Conservation (phyloP, 768 basidiomycete species). For the Trametes meyenii region DNA sequence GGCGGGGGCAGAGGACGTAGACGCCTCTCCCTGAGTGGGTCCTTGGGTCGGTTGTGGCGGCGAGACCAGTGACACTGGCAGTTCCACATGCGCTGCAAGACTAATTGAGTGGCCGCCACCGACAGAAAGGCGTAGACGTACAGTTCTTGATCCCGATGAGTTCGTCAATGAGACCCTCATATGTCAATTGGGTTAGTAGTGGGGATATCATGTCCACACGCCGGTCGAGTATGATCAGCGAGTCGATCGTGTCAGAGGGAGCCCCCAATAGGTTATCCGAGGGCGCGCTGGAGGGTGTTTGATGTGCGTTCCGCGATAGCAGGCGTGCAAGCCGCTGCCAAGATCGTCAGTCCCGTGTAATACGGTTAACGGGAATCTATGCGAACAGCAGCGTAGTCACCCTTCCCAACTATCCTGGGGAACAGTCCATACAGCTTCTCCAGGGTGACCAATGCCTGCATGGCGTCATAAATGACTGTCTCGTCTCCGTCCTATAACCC, state of each 20-base stretch:
- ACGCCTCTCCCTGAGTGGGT: constrained; percentile 34
- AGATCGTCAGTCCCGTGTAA: not conserved
- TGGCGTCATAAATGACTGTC: constrained; percentile 85
- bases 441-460: constrained; percentile 80
- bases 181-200: constrained; percentile 92
- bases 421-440: constrained; percentile 87
- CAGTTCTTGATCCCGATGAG: constrained; percentile 88
- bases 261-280: constrained; percentile 44
- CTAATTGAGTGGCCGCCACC: constrained; percentile 12
- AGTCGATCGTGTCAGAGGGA: constrained; percentile 71
- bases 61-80: constrained; percentile 71
- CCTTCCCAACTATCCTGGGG: constrained; percentile 92
- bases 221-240: constrained; percentile 86
- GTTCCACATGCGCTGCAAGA: constrained; percentile 69
- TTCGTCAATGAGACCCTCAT: constrained; percentile 95
- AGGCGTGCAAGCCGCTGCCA: constrained; percentile 75
- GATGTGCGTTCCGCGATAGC: constrained; percentile 60
- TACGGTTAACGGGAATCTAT: not conserved
- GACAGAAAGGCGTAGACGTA: constrained; percentile 41
- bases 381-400: constrained; percentile 78
- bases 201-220: constrained; percentile 95
- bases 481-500: constrained; percentile 84
- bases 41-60: constrained; percentile 44
- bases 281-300: constrained; percentile 38
- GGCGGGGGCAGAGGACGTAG: constrained; percentile 40